phyloP scores from a whole-genome alignment of 2,329 filamentous ascomycete genomes.

The Penicillium sp. region DNA sequence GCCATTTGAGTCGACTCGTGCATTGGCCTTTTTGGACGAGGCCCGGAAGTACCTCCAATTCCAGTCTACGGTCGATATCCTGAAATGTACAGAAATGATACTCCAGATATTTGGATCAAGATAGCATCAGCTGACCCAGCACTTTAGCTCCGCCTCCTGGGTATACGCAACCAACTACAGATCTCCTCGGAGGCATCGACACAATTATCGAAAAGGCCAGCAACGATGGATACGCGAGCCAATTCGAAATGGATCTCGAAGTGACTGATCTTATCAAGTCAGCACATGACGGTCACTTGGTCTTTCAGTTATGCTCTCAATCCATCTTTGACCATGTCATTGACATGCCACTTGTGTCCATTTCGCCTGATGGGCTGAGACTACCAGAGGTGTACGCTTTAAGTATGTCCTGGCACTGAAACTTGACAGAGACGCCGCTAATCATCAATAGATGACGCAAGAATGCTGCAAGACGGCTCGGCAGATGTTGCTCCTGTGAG shows the following conservation, averaged over 20 bases:
- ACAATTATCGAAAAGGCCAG: constrained; percentile 41
- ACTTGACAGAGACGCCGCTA: background rate
- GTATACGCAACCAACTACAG: constrained; percentile 47
- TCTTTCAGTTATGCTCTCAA: constrained; percentile 24
- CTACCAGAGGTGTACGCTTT: constrained; percentile 51
- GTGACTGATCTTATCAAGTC: constrained; percentile 49
- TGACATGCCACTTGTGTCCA: constrained; percentile 48
- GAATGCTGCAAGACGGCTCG: constrained; percentile 10
- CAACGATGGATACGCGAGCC: constrained; percentile 43
- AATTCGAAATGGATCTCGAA: constrained; percentile 52
- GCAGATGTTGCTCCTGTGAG: constrained; percentile 45
- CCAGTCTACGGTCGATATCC: constrained; percentile 45
- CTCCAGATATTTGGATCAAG: background rate
- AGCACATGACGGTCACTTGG: constrained; percentile 58
- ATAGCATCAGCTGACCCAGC: constrained; percentile 5
- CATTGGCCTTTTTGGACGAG: constrained; percentile 20
- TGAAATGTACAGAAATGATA: constrained; percentile 30
- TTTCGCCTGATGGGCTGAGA: constrained; percentile 55
- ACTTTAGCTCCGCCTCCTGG: constrained; percentile 43
- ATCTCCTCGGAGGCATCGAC: constrained; percentile 45
- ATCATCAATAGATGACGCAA: constrained; percentile 14
- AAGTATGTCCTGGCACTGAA: constrained; percentile 6
- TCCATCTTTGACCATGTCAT: constrained; percentile 43
- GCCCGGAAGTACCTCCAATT: constrained; percentile 40
- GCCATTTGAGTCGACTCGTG: constrained; percentile 24